A percentile compares a stretch with the other conserved stretches of the same genome.
Evolutionary conservation across 108 stramenopile genomes (phyloP).

Genomic region (Pseudonitzschia delicatissima): DNA sequence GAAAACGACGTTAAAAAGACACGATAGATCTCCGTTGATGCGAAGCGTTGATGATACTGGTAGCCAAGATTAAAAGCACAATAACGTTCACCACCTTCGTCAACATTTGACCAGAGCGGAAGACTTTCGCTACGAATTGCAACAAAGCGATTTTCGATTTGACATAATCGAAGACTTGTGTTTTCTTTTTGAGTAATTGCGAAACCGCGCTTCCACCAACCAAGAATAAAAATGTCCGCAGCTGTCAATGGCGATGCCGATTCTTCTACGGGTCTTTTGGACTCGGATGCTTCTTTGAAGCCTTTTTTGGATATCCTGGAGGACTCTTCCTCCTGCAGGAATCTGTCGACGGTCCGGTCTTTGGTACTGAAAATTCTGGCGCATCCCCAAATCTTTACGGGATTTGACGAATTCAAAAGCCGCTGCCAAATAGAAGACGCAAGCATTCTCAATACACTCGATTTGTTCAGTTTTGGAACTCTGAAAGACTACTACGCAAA

Average conservation of each 20-base stretch:
- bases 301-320: slow-evolving; percentile 30
- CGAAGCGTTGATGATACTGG: too few relatives aligned
- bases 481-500: slow-evolving; percentile 19
- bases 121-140: too few relatives aligned
- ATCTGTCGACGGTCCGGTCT: slow-evolving; percentile 33
- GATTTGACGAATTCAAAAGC: slow-evolving; percentile 48
- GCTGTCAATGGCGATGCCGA: background rate
- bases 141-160: too few relatives aligned
- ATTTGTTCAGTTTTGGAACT: slow-evolving; percentile 55
- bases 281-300: slow-evolving; percentile 16
- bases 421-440: background rate
- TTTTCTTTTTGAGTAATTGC: too few relatives aligned
- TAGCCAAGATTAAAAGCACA: too few relatives aligned
- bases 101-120: too few relatives aligned
- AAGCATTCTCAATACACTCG: slow-evolving; percentile 30
- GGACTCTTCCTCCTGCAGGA: slow-evolving; percentile 3
- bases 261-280: slow-evolving; percentile 6
- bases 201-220: too few relatives aligned
- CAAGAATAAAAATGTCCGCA: background rate
- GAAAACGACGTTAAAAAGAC: too few relatives aligned
- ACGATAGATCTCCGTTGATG: too few relatives aligned
- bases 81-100: too few relatives aligned
- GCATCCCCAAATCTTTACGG: slow-evolving; percentile 41
- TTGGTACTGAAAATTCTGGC: slow-evolving; percentile 37
- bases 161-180: too few relatives aligned